phyloP scores from a whole-genome alignment of 768 basidiomycete species.

The Phylloporus arenicola region DNA sequence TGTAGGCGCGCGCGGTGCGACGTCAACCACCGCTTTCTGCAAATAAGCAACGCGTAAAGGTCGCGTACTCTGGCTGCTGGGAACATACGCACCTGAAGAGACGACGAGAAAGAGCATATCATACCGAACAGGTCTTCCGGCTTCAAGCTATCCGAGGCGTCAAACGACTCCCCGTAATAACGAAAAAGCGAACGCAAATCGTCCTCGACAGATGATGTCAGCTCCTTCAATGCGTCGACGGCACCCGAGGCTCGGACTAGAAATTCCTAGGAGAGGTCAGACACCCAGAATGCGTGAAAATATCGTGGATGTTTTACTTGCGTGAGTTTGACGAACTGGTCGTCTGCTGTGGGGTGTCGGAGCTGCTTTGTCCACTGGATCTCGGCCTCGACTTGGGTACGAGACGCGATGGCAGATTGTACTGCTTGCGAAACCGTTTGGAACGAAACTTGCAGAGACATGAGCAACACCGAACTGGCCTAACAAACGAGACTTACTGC shows the following conservation, averaged over 20 bases:
- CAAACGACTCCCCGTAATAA: conserved; percentile 77
- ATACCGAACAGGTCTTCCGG: conserved; percentile 81
- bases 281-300: neutral
- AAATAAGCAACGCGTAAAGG: neutral
- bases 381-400: conserved; percentile 54
- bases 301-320: conserved; percentile 37
- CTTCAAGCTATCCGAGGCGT: conserved; percentile 57
- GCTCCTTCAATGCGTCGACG: conserved; percentile 61
- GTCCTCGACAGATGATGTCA: conserved; percentile 49
- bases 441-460: conserved; percentile 57
- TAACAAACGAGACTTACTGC: conserved; percentile 41
- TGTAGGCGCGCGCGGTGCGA: conserved; percentile 19
- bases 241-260: conserved; percentile 38
- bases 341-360: conserved; percentile 34
- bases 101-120: conserved; percentile 68
- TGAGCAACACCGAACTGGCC: neutral
- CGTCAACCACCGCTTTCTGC: conserved; percentile 69
- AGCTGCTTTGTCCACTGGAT: conserved; percentile 38
- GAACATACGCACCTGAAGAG: conserved; percentile 50
- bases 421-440: conserved; percentile 58
- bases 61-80: neutral
- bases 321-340: conserved; percentile 68
- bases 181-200: conserved; percentile 56
- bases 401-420: conserved; percentile 49
- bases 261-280: conserved; percentile 23